Conservation (phyloP, 306 rosid species). For the Vicia faba region DNA sequence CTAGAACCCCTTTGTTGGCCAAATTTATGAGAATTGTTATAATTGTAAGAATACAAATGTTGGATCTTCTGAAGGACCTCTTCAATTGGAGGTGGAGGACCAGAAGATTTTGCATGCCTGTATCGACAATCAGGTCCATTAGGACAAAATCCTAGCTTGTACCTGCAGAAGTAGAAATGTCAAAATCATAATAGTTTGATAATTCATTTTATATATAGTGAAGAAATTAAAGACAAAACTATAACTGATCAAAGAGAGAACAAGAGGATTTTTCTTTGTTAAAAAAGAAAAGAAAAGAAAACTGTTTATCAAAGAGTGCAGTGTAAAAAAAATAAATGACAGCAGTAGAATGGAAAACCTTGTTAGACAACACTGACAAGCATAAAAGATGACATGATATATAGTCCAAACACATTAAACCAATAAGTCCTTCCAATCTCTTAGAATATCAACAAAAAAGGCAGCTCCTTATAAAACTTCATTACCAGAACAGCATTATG, state of each 20-base stretch:
- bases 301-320: neutral
- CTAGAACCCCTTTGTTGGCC: constrained; percentile 69
- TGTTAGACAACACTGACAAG: constrained; percentile 25
- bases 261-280: neutral
- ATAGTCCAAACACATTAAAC: constrained; percentile 32
- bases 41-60: constrained; percentile 81
- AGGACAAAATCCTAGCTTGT: constrained; percentile 98
- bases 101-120: constrained; percentile 89
- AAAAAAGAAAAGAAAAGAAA: constrained; percentile 1
- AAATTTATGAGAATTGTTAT: constrained; percentile 63
- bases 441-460: constrained; percentile 27
- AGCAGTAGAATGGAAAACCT: constrained; percentile 12
- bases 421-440: constrained; percentile 28
- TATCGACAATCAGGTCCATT: constrained; percentile 98
- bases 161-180: constrained; percentile 62
- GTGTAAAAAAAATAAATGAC: constrained; percentile 19
- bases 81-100: constrained; percentile 96
- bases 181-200: constrained; percentile 21
- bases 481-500: no score
- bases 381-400: constrained; percentile 15
- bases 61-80: constrained; percentile 98
- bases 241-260: constrained; percentile 16
- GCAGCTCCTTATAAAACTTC: constrained; percentile 22
- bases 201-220: neutral
- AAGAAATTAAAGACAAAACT: constrained; percentile 20